Percentiles rank a stretch among this genome's conserved stretches.
These are phyloP conservation scores for Lactarius hatsudake DNA, from an alignment of 768 basidiomycete genomes.

Conservation along the genomic window DNA sequence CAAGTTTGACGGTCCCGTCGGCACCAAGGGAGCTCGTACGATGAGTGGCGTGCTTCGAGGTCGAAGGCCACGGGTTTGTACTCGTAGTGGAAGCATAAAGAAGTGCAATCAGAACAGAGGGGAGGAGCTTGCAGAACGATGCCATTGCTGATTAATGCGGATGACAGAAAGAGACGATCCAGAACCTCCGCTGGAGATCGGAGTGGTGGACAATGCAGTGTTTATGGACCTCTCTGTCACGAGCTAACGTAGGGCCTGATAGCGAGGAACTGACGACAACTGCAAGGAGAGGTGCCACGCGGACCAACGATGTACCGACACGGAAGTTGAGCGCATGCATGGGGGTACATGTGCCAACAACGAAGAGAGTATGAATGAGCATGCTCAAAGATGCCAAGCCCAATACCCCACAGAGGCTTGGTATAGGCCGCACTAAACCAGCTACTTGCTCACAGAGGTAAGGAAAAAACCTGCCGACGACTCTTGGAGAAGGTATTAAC, in stretches of 20 bases:
- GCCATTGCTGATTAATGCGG: conserved; percentile 13
- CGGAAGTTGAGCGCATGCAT: neutral
- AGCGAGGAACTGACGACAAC: neutral
- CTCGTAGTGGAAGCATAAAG: conserved; percentile 25
- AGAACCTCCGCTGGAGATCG: neutral
- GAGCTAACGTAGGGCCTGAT: neutral
- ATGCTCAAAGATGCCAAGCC: neutral
- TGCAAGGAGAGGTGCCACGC: no score
- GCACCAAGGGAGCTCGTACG: conserved; percentile 27
- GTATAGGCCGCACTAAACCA: neutral
- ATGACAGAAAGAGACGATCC: no score
- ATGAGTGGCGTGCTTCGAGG: conserved; percentile 30
- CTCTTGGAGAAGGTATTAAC: no score
- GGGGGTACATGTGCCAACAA: neutral
- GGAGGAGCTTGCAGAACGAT: conserved; percentile 28
- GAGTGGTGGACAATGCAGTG: neutral
- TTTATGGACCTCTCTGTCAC: neutral
- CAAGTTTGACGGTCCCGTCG: conserved; percentile 23
- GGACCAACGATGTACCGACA: no score
- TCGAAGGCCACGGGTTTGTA: conserved; percentile 28
- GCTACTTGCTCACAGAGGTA: neutral
- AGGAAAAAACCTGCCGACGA: neutral
- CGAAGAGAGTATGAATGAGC: no score
- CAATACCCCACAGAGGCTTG: no score
- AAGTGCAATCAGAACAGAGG: conserved; percentile 30